These are phyloP conservation scores for Passalora sequoiae DNA, from an alignment of 2,329 filamentous ascomycete genomes.

Conservation along the genomic window DNA sequence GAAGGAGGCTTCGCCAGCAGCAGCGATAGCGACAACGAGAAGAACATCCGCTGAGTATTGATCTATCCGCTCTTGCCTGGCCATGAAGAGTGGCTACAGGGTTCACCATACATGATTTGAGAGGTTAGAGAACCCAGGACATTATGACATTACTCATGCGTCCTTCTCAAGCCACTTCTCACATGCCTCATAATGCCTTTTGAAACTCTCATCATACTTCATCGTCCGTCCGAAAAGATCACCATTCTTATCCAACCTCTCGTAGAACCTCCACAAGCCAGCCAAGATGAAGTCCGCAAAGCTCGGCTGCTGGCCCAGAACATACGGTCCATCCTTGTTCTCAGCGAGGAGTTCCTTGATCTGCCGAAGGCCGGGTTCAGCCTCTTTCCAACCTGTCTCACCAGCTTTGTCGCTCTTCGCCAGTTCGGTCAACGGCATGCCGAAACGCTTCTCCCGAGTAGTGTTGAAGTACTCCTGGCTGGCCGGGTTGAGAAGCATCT, in stretches of 20 bases:
- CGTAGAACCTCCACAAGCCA: constrained; percentile 40
- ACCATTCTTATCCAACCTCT: constrained; percentile 22
- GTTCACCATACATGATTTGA: too few relatives aligned
- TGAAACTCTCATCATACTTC: constrained; percentile 36
- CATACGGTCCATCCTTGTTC: constrained; percentile 55
- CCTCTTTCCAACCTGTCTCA: constrained; percentile 43
- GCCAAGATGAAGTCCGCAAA: constrained; percentile 55
- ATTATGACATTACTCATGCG: too few relatives aligned
- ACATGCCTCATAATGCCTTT: constrained; percentile 35
- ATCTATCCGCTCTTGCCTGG: too few relatives aligned
- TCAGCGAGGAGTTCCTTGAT: constrained; percentile 31
- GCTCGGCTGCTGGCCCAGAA: constrained; percentile 51
- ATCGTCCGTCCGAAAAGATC: constrained; percentile 37
- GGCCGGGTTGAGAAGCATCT: constrained; percentile 47
- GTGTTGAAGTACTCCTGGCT: constrained; percentile 53
- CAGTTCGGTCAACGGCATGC: constrained; percentile 51
- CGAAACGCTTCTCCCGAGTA: constrained; percentile 48
- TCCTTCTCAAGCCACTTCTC: constrained; percentile 37
- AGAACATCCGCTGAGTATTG: constrained; percentile 4
- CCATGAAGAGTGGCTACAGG: too few relatives aligned
- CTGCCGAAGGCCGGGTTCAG: constrained; percentile 44
- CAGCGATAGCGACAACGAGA: constrained; percentile 15
- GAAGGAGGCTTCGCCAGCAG: constrained; percentile 9
- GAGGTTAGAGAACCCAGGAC: too few relatives aligned
- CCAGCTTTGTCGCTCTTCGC: constrained; percentile 39